Evolutionary conservation across 805 yeast species (phyloP).

Genomic region (Blastobotrys robertii): DNA sequence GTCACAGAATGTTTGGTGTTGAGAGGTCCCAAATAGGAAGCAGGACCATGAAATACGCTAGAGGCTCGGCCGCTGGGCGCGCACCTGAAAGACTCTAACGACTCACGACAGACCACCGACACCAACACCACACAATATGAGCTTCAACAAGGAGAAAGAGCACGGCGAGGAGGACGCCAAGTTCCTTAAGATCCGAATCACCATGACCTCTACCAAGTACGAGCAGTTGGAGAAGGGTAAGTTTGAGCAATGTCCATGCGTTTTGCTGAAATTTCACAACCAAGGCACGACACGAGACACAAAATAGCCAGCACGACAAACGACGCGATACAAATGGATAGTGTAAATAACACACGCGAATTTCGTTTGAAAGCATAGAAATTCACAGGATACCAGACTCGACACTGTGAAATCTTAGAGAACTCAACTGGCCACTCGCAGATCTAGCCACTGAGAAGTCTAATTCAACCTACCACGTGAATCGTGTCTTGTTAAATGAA

Average conservation of each 20-base stretch:
- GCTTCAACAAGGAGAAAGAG: constrained; percentile 60
- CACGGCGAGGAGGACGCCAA: constrained; percentile 62
- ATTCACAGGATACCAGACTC: too few relatives aligned
- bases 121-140: constrained; percentile 22
- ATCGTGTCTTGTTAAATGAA: background rate
- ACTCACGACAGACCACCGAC: constrained; percentile 1
- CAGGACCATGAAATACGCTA: background rate
- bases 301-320: background rate
- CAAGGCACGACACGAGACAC: background rate
- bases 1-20: constrained; percentile 1
- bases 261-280: background rate
- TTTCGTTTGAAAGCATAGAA: too few relatives aligned
- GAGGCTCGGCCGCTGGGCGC: background rate
- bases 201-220: constrained; percentile 97
- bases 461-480: background rate
- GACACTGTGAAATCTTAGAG: too few relatives aligned
- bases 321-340: background rate
- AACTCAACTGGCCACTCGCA: too few relatives aligned
- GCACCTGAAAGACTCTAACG: background rate
- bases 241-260: constrained; percentile 6
- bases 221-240: constrained; percentile 80
- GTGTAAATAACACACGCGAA: too few relatives aligned
- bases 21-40: background rate
- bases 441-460: too few relatives aligned
- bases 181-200: constrained; percentile 96